Base-by-base conservation (phyloP, 2,329 filamentous ascomycete species). In the Scolecobasidium constrictum region DNA sequence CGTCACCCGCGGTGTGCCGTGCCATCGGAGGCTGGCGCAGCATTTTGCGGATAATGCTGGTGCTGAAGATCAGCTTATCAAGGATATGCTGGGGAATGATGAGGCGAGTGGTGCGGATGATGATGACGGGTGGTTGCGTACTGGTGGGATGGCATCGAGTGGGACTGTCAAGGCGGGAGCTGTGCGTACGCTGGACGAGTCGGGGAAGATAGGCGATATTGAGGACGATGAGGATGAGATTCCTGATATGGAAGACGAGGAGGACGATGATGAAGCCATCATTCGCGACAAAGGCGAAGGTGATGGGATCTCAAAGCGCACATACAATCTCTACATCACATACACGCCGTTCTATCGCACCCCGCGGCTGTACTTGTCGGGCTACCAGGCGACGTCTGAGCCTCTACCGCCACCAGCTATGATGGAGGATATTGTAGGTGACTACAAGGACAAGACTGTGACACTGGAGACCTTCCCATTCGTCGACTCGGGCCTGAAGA, bases 401-500 rank as follows among this genome's bases (percentile, higher is more conserved):
- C 87, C 88, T 2, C 79, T 94, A 0, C 77, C 83, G 3, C 87
- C 87, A 3, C 75, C 83, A 40, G 71, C 81, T 41, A 94, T 94
- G 87, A 93, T 94, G 84, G 86, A 94, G 62, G 87, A 94, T 60
- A 94, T 94, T 45, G 84, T 94, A 26, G 87, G 88, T 48, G 87
- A 94, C 68, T 94, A 94, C 71, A 93, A 93, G 60, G 87, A 94
- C 68, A 98, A 98, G 72, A 98, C 92, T 0, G 92, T 98, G 47
- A 98, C 92, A 2, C 78, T 96, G 46, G 92, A 98, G 60, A 87
- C 95, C 63, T 98, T 98, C 59, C 87, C 86, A 37, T 95, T 94
- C 69, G 92, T 93, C 60, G 83, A 86, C 50, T 82, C 85, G 56
- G 81, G 80, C 53, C 78, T 95, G 59, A 94, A 95, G 70, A 98